Base-by-base conservation (phyloP, 192 early-diverging fungal genomes). In the Rhizoclosmatium sp. region DNA sequence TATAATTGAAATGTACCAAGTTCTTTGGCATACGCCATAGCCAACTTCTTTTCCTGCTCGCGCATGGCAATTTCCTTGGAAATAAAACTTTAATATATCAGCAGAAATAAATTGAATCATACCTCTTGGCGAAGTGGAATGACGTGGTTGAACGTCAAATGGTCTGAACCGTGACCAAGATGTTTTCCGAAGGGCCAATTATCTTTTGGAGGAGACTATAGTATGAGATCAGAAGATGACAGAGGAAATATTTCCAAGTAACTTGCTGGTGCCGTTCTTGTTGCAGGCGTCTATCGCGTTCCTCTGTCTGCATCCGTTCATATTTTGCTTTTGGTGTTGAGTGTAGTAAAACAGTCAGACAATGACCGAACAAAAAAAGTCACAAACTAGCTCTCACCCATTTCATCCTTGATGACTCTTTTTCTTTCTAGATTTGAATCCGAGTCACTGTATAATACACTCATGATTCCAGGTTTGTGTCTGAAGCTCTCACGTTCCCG, bases 141-240 rank as follows among this genome's bases (percentile, higher is more conserved):
- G 7, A 58, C 23, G 51, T 72, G 70, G 56, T 72, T 54, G 41
- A 58, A 72, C 54, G 19, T 54, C 51, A 54, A 54, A 16, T 54
- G 62, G 10, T 23, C 23, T 42, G 58, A 3, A 21, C 23, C 47
- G 56, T 59, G 49, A 19, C 48, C 62, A 16, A 31, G 10, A 58
- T 21, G 70, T n/a, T 72, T 51, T 2, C 70, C 70, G 56, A 72
- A 72, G 44, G 70, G 70, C 70, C 70, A 72, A 21, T 72, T 72
- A 16, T 54, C 51, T 16, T 54, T 54, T 54, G 51, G 51, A 54
- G 51, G 51, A 16, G 5, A 12, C 67, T 42, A 14, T 4, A 54
- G 51, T 31, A 31, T 31, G 16, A 54, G 51, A 54, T 69, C 46
- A 7, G 62, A 21, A 21, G 62, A 21, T 40, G 14, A 21, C 9